Evolutionary conservation across 495 filamentous ascomycete species (phyloP).

Genomic region (Trichoderma erinaceum): DNA sequence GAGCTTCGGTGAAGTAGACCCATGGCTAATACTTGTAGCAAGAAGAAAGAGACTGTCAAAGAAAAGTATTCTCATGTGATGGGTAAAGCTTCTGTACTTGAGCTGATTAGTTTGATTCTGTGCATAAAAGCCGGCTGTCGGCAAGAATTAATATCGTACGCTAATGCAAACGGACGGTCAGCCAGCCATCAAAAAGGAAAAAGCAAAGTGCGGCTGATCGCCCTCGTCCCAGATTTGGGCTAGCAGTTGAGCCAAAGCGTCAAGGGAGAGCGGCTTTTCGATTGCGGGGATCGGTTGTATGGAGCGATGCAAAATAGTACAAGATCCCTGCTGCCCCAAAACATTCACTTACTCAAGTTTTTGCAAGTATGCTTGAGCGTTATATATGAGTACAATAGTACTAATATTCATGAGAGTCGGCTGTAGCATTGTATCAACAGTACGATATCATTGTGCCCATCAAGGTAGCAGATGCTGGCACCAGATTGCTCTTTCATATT

Average conservation of each 20-base stretch:
- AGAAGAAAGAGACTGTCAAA: no score
- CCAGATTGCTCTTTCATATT: no score
- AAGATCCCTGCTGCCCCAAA: neutral
- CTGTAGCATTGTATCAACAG: no score
- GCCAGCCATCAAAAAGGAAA: neutral
- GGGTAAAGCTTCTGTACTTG: no score
- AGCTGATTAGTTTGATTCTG: neutral
- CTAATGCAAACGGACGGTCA: neutral
- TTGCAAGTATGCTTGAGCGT: no score
- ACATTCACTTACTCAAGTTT: no score
- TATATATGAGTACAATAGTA: no score
- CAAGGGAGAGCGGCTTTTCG: constrained; percentile 1
- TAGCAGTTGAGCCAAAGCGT: neutral
- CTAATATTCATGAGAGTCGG: no score
- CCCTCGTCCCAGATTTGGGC: neutral
- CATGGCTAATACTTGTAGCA: neutral
- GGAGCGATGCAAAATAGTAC: neutral
- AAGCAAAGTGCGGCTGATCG: neutral
- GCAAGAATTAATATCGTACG: neutral
- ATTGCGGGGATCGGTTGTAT: neutral
- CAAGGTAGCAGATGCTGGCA: no score
- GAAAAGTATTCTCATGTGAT: no score
- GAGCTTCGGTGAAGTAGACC: neutral
- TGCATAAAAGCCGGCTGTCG: neutral
- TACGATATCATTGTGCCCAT: no score